These are phyloP conservation scores for Aureobasidium sp. DNA, from an alignment of 2,329 filamentous ascomycete genomes.

Conservation along the genomic window DNA sequence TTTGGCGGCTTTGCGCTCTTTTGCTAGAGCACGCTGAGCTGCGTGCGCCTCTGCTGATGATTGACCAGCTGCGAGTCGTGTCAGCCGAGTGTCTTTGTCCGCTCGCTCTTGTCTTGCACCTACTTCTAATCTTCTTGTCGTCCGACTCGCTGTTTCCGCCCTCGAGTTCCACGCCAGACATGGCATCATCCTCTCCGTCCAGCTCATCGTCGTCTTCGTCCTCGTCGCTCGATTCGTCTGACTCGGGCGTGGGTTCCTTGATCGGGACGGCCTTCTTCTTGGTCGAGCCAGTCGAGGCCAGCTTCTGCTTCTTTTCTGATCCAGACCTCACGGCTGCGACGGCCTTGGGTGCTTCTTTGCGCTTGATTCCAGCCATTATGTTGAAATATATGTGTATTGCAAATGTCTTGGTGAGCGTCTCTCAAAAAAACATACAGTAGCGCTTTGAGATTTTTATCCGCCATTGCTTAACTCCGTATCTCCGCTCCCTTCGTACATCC, in stretches of 20 bases:
- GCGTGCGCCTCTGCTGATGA: slow-evolving; percentile 80
- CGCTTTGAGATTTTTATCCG: too few species aligned
- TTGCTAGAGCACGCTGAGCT: slow-evolving; percentile 82
- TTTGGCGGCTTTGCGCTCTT: slow-evolving; percentile 86
- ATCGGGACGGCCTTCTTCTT: slow-evolving; percentile 11
- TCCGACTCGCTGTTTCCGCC: slow-evolving; percentile 7
- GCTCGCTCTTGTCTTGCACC: neutral
- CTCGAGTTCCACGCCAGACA: slow-evolving; percentile 14
- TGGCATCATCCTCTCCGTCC: neutral
- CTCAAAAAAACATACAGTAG: neutral
- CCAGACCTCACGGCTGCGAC: slow-evolving; percentile 24
- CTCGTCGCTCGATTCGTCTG: slow-evolving; percentile 14
- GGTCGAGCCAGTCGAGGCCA: slow-evolving; percentile 19
- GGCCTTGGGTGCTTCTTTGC: slow-evolving; percentile 34
- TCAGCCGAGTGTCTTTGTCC: neutral
- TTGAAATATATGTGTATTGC: neutral
- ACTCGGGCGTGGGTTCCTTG: slow-evolving; percentile 5
- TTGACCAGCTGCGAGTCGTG: slow-evolving; percentile 31
- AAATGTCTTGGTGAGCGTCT: neutral
- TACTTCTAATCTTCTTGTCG: slow-evolving; percentile 19
- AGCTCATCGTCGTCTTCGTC: slow-evolving; percentile 14
- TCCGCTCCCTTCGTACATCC: too few species aligned
- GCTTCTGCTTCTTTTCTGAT: slow-evolving; percentile 35
- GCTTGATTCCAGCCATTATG: slow-evolving; percentile 33
- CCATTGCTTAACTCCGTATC: too few species aligned